Conservation (phyloP, 2,329 filamentous ascomycete genomes). For the Talaromyces sp. region DNA sequence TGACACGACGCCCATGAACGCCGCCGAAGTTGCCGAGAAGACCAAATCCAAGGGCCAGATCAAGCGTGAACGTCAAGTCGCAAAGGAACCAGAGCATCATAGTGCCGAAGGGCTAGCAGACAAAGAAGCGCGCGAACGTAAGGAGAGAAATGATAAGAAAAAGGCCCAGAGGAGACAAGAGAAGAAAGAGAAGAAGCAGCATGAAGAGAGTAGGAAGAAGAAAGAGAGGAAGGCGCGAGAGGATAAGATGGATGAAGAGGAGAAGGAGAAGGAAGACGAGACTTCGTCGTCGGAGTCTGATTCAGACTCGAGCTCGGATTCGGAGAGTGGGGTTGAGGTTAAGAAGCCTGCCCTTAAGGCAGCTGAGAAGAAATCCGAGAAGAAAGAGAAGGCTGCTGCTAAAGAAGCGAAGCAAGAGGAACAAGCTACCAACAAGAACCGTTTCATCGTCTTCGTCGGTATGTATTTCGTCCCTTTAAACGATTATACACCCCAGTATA, state of each 20-base stretch:
- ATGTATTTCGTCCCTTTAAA: slow-evolving; percentile 23
- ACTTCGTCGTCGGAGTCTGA: slow-evolving; percentile 8
- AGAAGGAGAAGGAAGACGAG: not conserved
- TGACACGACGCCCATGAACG: slow-evolving; percentile 16
- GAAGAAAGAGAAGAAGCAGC: slow-evolving; percentile 21
- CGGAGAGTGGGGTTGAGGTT: not conserved
- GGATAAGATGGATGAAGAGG: not conserved
- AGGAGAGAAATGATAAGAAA: slow-evolving; percentile 13
- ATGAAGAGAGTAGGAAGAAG: not conserved
- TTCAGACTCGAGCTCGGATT: slow-evolving; percentile 9
- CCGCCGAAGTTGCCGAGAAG: slow-evolving; percentile 17
- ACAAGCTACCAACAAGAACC: slow-evolving; percentile 41
- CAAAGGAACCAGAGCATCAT: not conserved
- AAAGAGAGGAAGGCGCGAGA: slow-evolving; percentile 5
- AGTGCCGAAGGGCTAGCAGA: not conserved
- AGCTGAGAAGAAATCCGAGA: slow-evolving; percentile 30
- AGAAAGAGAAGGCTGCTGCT: slow-evolving; percentile 16
- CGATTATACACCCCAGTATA: too few relatives aligned
- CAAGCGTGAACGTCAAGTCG: slow-evolving; percentile 1
- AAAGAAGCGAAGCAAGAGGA: slow-evolving; percentile 19
- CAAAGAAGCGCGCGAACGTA: slow-evolving; percentile 16
- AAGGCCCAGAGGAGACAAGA: slow-evolving; percentile 19
- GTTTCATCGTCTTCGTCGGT: slow-evolving; percentile 78
- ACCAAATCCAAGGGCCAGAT: slow-evolving; percentile 12
- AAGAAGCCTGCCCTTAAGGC: slow-evolving; percentile 26